Conservation (phyloP, 768 basidiomycete species). For the Dacryopinax spathularia region DNA sequence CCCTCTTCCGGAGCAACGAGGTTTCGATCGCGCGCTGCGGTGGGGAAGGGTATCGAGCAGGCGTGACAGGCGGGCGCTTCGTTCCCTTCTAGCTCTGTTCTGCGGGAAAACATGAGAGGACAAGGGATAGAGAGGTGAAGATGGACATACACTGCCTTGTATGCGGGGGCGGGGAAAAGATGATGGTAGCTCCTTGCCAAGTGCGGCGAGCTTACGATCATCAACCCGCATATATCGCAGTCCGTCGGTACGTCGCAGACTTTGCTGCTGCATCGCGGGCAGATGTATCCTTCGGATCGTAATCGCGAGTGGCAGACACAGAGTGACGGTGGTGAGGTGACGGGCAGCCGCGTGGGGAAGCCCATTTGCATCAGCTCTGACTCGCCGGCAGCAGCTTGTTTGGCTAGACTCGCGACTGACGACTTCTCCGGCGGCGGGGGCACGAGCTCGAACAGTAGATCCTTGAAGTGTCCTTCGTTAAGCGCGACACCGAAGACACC, state of each 20-base stretch:
- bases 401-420: conserved; percentile 9
- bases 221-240: conserved; percentile 90
- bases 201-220: conserved; percentile 97
- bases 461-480: conserved; percentile 95
- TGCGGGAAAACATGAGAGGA: conserved; percentile 15
- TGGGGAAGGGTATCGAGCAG: conserved; percentile 59
- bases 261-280: conserved; percentile 84
- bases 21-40: not conserved
- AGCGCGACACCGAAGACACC: conserved; percentile 79
- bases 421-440: conserved; percentile 64
- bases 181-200: conserved; percentile 91
- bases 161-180: conserved; percentile 85
- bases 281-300: conserved; percentile 85
- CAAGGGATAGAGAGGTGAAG: conserved; percentile 3
- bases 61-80: conserved; percentile 48
- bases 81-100: conserved; percentile 26
- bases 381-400: conserved; percentile 45
- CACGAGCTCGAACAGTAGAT: conserved; percentile 86
- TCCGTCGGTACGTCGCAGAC: conserved; percentile 97
- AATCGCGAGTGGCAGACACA: conserved; percentile 91
- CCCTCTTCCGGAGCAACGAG: conserved; percentile 39
- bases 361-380: conserved; percentile 99
- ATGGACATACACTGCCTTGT: conserved; percentile 57
- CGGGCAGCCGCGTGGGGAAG: conserved; percentile 84
- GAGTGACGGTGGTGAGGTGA: conserved; percentile 63